Evolutionary conservation across 1,284 basidiomycete genomes (phyloP).

Genomic region (Tilletiopsis washingtonensis): DNA sequence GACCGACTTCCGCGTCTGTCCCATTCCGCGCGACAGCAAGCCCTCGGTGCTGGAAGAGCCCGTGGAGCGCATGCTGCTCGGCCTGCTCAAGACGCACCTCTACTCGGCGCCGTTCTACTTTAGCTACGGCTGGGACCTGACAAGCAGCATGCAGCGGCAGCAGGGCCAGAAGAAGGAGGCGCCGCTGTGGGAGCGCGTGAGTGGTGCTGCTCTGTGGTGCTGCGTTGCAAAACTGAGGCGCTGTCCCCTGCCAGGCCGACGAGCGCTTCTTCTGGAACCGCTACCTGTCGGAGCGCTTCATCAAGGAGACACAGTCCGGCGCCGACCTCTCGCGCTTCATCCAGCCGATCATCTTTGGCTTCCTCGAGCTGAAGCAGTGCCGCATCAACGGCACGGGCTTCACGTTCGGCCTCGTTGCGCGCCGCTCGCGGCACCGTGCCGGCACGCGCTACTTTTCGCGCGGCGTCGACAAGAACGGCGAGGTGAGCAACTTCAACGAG

Average conservation of each 20-base stretch:
- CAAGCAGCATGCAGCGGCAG: conserved; percentile 78
- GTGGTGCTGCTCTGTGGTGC: conserved; percentile 31
- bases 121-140: conserved; percentile 85
- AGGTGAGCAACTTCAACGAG: conserved; percentile 52
- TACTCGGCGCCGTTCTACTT: conserved; percentile 74
- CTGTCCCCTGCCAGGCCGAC: conserved; percentile 55
- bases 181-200: conserved; percentile 60
- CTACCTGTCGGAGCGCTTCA: conserved; percentile 50
- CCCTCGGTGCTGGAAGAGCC: conserved; percentile 62
- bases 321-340: conserved; percentile 73
- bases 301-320: conserved; percentile 14
- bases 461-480: conserved; percentile 67
- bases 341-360: conserved; percentile 56
- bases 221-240: not conserved
- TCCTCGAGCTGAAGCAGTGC: conserved; percentile 75
- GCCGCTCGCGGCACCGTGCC: conserved; percentile 84
- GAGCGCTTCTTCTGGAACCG: conserved; percentile 99
- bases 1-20: conserved; percentile 84
- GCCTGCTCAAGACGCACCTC: conserved; percentile 77
- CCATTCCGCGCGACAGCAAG: conserved; percentile 62
- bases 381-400: conserved; percentile 72
- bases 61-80: conserved; percentile 78
- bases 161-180: conserved; percentile 53
- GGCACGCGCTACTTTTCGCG: conserved; percentile 96
- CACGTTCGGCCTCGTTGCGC: conserved; percentile 78